These are phyloP conservation scores for Candida adriatica DNA, from an alignment of 805 yeast species.

Conservation along the genomic window DNA sequence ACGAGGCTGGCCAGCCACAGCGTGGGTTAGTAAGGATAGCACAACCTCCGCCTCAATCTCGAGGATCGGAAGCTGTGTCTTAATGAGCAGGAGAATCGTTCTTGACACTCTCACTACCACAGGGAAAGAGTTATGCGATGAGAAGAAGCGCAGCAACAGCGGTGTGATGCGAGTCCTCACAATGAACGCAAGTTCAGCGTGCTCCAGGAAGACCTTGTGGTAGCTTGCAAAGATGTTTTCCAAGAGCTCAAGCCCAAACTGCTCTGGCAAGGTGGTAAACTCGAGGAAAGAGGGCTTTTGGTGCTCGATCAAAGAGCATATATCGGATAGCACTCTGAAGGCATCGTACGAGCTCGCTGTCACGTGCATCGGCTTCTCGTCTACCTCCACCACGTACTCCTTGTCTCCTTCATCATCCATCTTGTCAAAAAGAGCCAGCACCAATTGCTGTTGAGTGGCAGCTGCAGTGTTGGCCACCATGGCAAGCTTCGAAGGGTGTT, in stretches of 20 bases:
- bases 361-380: constrained; percentile 37
- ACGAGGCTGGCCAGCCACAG: constrained; percentile 45
- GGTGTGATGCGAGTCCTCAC: constrained; percentile 71
- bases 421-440: constrained; percentile 72
- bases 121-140: constrained; percentile 55
- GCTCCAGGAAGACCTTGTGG: constrained; percentile 43
- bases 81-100: constrained; percentile 53
- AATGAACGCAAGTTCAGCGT: constrained; percentile 58
- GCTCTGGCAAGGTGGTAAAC: constrained; percentile 46
- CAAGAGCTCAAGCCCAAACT: constrained; percentile 72
- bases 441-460: constrained; percentile 85
- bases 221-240: constrained; percentile 74
- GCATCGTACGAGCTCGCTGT: constrained; percentile 61
- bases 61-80: constrained; percentile 47
- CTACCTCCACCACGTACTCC: constrained; percentile 34
- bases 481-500: constrained; percentile 58
- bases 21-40: constrained; percentile 65
- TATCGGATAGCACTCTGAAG: constrained; percentile 59
- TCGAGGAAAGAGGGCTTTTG: constrained; percentile 49
- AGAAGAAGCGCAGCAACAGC: constrained; percentile 57
- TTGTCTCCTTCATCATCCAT: constrained; percentile 38
- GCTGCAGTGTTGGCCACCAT: constrained; percentile 86
- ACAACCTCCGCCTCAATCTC: constrained; percentile 79
- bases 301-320: constrained; percentile 60
- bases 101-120: constrained; percentile 71